Base-by-base conservation (phyloP, 2,329 filamentous ascomycete genomes). In the Penicillium oxalicum region DNA sequence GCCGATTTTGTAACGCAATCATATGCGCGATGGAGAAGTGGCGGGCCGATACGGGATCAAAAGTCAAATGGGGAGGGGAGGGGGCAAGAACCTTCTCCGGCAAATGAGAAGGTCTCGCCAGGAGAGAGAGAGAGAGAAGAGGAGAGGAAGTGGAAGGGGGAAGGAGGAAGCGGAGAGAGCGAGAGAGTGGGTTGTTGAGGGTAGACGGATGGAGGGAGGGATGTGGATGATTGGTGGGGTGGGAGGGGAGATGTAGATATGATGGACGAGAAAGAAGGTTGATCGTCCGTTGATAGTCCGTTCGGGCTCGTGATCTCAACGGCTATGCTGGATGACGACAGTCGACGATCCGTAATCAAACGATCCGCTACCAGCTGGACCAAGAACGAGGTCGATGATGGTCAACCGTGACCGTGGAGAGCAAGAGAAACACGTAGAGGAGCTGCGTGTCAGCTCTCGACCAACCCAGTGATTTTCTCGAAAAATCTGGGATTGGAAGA, bases 1-100 rank as follows among this genome's bases (percentile, higher is more conserved):
- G 58, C 53, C 62, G 66, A 53, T 67, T 66, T 63, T 66, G 67
- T 70, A 69, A 63, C 63, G 66, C 64, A 63, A 70, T 67, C 67
- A 70, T 70, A 69, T 67, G 66, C 66, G 66, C 65, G 64, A 64
- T 60, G 62, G 57, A 56, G 8, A 50, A 57, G 4, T 6, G n/a
- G 26, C 44, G 41, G 47, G 42, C 34, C 29, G 45, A 42, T 40
- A 36, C 39, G 37, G 35, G 35, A 43, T 43, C 24, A 13, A 45
- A 35, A 44, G 47, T 49, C 40, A 13, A 44, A 44, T 40, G 24
- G 35, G 25, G 33, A 27, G 13, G 33, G 33, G 13, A 11, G n/a
- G 11, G 29, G 29, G 29, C 29, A 32, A 18, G 18, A n/a, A 4
- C 40, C 40, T 26, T 36, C 40, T 32, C 44, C 47, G 34, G 35